A percentile compares a stretch with the other conserved stretches of the same genome.
Evolutionary conservation across 2,329 filamentous ascomycete species (phyloP).

Genomic region (Drechslera avenae): DNA sequence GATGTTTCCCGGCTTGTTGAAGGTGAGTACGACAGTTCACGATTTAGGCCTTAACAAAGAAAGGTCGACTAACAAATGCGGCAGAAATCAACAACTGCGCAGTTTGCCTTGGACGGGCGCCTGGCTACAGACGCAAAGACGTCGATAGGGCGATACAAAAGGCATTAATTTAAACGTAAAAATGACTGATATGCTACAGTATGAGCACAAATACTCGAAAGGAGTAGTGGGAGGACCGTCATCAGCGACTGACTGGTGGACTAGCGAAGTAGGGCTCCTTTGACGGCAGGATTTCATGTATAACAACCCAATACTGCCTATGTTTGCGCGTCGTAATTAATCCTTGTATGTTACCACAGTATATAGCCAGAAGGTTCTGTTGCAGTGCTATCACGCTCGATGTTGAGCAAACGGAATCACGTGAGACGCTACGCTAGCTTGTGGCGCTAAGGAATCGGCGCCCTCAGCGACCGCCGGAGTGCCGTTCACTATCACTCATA

Average conservation of each 20-base stretch:
- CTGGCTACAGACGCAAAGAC: constrained; percentile 52
- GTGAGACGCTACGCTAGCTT: constrained; percentile 15
- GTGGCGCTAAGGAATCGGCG: constrained; percentile 14
- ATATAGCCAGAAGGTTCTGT: not conserved
- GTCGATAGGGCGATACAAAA: constrained; percentile 50
- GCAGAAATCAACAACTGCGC: constrained; percentile 45
- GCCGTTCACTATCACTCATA: constrained; percentile 29
- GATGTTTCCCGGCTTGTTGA: constrained; percentile 53
- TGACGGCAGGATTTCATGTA: not conserved
- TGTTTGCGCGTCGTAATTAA: no score
- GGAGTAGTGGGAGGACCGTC: not conserved
- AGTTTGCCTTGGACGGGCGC: constrained; percentile 52
- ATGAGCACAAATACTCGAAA: not conserved
- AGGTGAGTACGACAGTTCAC: constrained; percentile 41
- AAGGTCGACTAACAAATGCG: constrained; percentile 27
- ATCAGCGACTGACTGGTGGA: not conserved
- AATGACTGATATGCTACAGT: not conserved
- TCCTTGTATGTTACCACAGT: no score
- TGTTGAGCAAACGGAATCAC: constrained; percentile 1
- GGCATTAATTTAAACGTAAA: constrained; percentile 35
- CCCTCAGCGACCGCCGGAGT: constrained; percentile 19
- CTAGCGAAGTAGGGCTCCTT: no score
- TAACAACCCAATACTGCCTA: not conserved
- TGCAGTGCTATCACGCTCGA: not conserved
- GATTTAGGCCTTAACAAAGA: not conserved